These are phyloP conservation scores for Saprolegnia parasitica DNA, from an alignment of 352 stramenopile genomes.

Conservation along the genomic window DNA sequence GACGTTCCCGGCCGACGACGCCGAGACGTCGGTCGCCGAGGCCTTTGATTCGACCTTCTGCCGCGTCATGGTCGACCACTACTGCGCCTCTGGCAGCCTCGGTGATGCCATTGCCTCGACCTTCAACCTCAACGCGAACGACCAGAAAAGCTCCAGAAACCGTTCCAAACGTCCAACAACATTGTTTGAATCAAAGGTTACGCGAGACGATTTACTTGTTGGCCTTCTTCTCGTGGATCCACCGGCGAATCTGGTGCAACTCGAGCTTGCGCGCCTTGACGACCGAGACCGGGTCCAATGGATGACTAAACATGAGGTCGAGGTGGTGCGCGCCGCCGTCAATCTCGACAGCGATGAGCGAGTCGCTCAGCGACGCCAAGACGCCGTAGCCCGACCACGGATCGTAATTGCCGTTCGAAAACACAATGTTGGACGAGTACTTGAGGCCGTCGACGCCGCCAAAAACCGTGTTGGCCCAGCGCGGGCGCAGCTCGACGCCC, in stretches of 20 bases:
- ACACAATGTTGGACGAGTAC: slow-evolving; percentile 89
- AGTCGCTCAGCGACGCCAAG: slow-evolving; percentile 54
- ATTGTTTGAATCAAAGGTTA: neutral
- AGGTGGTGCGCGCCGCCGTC: slow-evolving; percentile 82
- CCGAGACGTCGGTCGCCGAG: slow-evolving; percentile 49
- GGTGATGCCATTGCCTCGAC: neutral
- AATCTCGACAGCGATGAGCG: slow-evolving; percentile 63
- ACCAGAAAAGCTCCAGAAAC: too few relatives aligned
- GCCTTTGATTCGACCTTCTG: slow-evolving; percentile 66
- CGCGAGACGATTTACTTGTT: neutral
- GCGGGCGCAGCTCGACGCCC: slow-evolving; percentile 55
- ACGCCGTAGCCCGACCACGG: slow-evolving; percentile 90
- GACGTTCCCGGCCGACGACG: slow-evolving; percentile 46
- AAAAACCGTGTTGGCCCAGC: slow-evolving; percentile 68
- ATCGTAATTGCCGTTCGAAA: slow-evolving; percentile 93
- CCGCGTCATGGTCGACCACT: slow-evolving; percentile 11
- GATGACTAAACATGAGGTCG: slow-evolving; percentile 89
- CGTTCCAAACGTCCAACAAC: too few relatives aligned
- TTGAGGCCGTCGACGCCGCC: slow-evolving; percentile 62
- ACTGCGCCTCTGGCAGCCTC: neutral
- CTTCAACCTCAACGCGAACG: slow-evolving; percentile 5
- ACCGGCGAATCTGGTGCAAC: slow-evolving; percentile 74
- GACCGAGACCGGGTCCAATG: slow-evolving; percentile 74
- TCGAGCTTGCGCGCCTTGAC: slow-evolving; percentile 63
- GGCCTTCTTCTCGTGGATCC: slow-evolving; percentile 42